Conservation (phyloP, 2,329 filamentous ascomycete genomes). For the Sodiomyces alkalinus region DNA sequence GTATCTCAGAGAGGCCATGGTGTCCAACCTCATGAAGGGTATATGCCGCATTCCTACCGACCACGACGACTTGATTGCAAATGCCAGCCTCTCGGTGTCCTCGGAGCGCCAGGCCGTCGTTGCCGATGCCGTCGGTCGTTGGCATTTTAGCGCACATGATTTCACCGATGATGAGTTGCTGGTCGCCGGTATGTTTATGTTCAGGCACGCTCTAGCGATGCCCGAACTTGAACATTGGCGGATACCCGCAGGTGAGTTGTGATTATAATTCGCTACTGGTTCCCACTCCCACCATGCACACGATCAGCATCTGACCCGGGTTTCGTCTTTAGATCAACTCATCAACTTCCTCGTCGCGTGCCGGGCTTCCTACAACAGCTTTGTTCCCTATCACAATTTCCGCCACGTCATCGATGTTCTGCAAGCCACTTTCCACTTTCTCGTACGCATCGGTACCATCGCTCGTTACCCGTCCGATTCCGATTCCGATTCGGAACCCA, state of each 20-base stretch:
- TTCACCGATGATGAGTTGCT: constrained; percentile 85
- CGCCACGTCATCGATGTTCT: constrained; percentile 93
- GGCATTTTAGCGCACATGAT: constrained; percentile 82
- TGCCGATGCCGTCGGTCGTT: constrained; percentile 54
- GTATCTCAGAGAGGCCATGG: constrained; percentile 86
- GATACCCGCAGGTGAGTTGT: constrained; percentile 54
- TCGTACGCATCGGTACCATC: constrained; percentile 64
- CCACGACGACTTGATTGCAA: constrained; percentile 45
- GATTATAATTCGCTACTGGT: constrained; percentile 8
- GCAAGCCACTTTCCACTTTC: constrained; percentile 82
- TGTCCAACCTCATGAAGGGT: constrained; percentile 75
- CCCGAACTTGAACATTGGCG: constrained; percentile 70
- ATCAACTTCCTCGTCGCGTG: constrained; percentile 77
- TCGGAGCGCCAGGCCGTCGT: constrained; percentile 50
- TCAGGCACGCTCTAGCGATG: constrained; percentile 73
- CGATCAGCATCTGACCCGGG: constrained; percentile 21
- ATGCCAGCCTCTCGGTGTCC: constrained; percentile 53
- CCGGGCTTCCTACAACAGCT: constrained; percentile 86
- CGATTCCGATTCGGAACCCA: constrained; percentile 16
- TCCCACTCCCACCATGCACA: constrained; percentile 1
- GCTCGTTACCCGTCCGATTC: constrained; percentile 44
- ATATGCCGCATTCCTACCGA: constrained; percentile 58
- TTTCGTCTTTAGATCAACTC: constrained; percentile 66
- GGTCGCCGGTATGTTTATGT: constrained; percentile 72
- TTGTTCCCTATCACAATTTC: constrained; percentile 97